These are phyloP conservation scores for Ceratobasidium sp. DNA, from an alignment of 1,284 basidiomycete species.

Conservation along the genomic window DNA sequence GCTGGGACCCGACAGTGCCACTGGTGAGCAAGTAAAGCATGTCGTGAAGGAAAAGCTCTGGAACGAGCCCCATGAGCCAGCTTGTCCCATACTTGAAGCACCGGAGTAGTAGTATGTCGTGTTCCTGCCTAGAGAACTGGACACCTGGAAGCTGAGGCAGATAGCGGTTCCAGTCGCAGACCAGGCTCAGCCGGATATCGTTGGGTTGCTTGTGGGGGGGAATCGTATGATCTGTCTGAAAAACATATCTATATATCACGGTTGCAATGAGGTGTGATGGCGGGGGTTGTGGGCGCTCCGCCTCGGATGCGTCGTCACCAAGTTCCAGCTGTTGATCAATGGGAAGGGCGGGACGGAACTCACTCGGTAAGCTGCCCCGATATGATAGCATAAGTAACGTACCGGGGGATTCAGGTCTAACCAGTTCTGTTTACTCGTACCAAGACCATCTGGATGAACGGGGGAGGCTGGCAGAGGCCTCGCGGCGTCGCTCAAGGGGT, in stretches of 20 bases:
- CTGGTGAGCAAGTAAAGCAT: slow-evolving; percentile 20
- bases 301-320: too few relatives aligned
- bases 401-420: too few relatives aligned
- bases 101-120: neutral
- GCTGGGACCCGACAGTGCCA: neutral
- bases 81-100: slow-evolving; percentile 22
- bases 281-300: too few relatives aligned
- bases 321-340: neutral
- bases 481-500: too few relatives aligned
- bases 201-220: slow-evolving; percentile 8
- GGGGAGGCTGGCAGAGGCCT: too few relatives aligned
- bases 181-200: neutral
- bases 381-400: too few relatives aligned
- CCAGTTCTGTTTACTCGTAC: too few relatives aligned
- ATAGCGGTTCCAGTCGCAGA: slow-evolving; percentile 24
- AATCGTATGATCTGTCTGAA: slow-evolving; percentile 12
- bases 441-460: too few relatives aligned
- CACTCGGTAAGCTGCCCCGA: too few relatives aligned
- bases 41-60: slow-evolving; percentile 12
- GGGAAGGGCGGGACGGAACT: neutral
- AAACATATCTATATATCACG: slow-evolving; percentile 8
- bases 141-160: slow-evolving; percentile 9
- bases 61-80: slow-evolving; percentile 23
- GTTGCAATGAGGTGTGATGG: too few relatives aligned
- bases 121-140: slow-evolving; percentile 11